These are phyloP conservation scores for Anisogramma anomala DNA, from an alignment of 2,329 filamentous ascomycete genomes.

Conservation along the genomic window DNA sequence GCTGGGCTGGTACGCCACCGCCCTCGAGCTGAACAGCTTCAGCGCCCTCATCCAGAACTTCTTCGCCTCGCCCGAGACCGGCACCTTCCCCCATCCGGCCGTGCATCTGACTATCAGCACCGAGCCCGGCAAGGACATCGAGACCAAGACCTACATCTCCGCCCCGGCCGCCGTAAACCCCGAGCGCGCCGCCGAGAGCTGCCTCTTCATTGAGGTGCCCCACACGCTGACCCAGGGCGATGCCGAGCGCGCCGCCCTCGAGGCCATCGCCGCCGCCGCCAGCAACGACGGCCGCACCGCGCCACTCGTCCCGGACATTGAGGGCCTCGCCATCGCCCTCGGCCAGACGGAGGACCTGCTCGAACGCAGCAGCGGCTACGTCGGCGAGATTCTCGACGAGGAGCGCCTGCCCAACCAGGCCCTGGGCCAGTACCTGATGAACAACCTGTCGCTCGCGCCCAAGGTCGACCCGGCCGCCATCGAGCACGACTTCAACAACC, in stretches of 20 bases:
- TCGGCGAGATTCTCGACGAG: conserved; percentile 88
- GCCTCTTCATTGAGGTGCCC: conserved; percentile 93
- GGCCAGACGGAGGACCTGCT: conserved; percentile 83
- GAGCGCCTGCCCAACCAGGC: conserved; percentile 81
- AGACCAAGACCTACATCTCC: conserved; percentile 88
- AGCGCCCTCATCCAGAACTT: conserved; percentile 99
- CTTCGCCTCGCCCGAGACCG: conserved; percentile 92
- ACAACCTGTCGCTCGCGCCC: conserved; percentile 80
- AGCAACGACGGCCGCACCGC: conserved; percentile 64
- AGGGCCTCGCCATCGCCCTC: conserved; percentile 73
- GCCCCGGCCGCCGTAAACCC: conserved; percentile 89
- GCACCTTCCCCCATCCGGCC: conserved; percentile 94
- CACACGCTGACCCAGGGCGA: conserved; percentile 81
- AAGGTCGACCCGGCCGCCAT: conserved; percentile 88
- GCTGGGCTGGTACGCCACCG: conserved; percentile 97
- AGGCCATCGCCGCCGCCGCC: conserved; percentile 73
- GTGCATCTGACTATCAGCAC: conserved; percentile 93
- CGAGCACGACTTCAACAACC: conserved; percentile 98
- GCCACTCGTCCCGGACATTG: conserved; percentile 74
- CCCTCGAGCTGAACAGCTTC: conserved; percentile 94
- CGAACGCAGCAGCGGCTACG: conserved; percentile 83
- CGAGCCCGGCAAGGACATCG: conserved; percentile 75
- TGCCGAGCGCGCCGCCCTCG: conserved; percentile 52
- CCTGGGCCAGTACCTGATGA: conserved; percentile 89
- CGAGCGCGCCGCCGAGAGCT: conserved; percentile 90